Base-by-base conservation (phyloP, 352 stramenopile species). In the Phytopythium cucurbitacearum region DNA sequence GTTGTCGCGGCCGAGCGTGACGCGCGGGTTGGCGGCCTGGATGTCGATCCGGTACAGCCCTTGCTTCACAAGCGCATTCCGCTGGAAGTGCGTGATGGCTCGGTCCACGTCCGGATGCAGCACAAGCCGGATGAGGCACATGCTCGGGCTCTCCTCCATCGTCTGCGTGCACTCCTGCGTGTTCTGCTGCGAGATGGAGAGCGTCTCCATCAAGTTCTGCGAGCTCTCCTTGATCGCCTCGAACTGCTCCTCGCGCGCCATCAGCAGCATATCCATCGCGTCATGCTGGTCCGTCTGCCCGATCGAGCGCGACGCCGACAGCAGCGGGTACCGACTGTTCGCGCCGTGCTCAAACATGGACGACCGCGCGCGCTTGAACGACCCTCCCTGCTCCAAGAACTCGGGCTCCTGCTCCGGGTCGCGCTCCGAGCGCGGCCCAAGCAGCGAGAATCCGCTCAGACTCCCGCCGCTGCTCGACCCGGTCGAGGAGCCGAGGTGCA, bases 101-200 rank as follows among this genome's bases (percentile, higher is more conserved):
- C 72, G 63, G 15, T 90, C 75, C 38, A 88, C 76, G 33, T 90
- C 77, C 0, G 74, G 77, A 47, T 90, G 80, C 33, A 90, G 61
- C 15, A 81, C 70, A 4, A 90, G 70, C 2, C 76, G 61, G 60
- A 87, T 85, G 8, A 85, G 49, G 56, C 71, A 82, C 65, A 76
- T 64, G 3, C 57, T 70, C 12, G 74, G 68, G 40, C 68, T 88
- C 44, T 90, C 80, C 28, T 87, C 77, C 11, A 84, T 53, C 44
- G 76, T 85, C 54, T 88, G 80, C 40, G 80, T 87, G 56, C 70
- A 88, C 52, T 88, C 76, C 38, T 90, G 76, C 8, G 80, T 90
- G 56, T 87, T 85, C 56, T 88, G 65, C 56, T 90, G 77, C 9
- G 80, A 88, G 51, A 90, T 86, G 49, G 73, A 84, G 43, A 90